Evolutionary conservation across 2,329 filamentous ascomycete species (phyloP), one percentile per base, ranked within the genome.

Genomic region (Biscogniauxia marginata): DNA sequence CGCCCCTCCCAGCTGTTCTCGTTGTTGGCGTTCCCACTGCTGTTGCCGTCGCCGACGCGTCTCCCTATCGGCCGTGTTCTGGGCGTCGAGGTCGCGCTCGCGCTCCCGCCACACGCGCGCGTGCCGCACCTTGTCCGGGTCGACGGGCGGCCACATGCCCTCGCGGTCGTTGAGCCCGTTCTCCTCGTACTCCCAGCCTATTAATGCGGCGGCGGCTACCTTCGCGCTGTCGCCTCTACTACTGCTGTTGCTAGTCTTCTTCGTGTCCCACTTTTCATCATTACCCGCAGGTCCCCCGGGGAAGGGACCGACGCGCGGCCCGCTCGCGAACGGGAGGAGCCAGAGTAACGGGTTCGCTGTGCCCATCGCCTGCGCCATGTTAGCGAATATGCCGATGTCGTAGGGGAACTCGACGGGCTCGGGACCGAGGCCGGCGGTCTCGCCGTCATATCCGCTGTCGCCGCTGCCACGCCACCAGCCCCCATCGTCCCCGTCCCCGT

Each of bases 361-460:
- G 3, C 89, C 89, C 88, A 95, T 93, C 16, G 86, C 88, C 67
- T 90, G 86, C 16, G 81, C 79, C 68, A 93, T 79, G 70, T 96
- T 96, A 34, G 75, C 70, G 75, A 84, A 91, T 64, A 95, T 77
- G 50, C 89, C 89, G 46, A 93, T 74, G 66, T 96, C 90, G 73
- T 92, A 95, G 0, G 90, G 91, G 64, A 91, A 95, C 71, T 93
- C 89, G 65, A 93, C 83, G 52, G 79, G 82, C 55, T 82, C 77
- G 46, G 89, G 80, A 9, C 77, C 73, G 2, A 86, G 60, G 54
- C 76, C 71, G 5, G 62, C 66, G 11, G 4, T 34, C 4, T 75
- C 77, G 53, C 79, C 75, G 22, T 61, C 65, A 7, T 62, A 64
- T 47, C 65, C 58, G 18, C 49, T 65, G n/a, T 60, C 61, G 49